A percentile compares a stretch with the other conserved stretches of the same genome.
Evolutionary conservation across 2,329 filamentous ascomycete genomes (phyloP).

Genomic region (Penicillium verrucosum): DNA sequence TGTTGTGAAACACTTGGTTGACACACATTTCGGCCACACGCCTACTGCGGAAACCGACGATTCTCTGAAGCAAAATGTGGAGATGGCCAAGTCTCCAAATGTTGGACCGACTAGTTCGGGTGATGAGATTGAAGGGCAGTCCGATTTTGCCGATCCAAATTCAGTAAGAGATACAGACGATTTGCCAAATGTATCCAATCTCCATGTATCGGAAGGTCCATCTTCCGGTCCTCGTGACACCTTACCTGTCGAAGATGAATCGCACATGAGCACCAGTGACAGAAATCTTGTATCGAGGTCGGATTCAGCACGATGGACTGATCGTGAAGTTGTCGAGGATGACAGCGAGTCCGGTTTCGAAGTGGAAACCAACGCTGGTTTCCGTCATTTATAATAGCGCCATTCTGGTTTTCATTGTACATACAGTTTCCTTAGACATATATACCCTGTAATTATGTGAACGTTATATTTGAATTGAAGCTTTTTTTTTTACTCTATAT

Average conservation of each 20-base stretch:
- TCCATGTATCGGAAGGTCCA: not conserved
- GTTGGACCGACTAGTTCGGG: slow-evolving; percentile 61
- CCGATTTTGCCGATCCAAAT: slow-evolving; percentile 16
- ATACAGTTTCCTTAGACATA: slow-evolving; percentile 8
- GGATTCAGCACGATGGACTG: slow-evolving; percentile 65
- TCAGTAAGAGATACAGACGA: not conserved
- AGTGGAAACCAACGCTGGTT: slow-evolving; percentile 19
- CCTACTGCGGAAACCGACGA: slow-evolving; percentile 64
- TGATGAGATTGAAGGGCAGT: slow-evolving; percentile 56
- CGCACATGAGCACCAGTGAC: slow-evolving; percentile 10
- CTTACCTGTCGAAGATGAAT: slow-evolving; percentile 9
- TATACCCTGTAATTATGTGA: slow-evolving; percentile 13
- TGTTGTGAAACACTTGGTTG: slow-evolving; percentile 88
- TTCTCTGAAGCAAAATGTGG: slow-evolving; percentile 62
- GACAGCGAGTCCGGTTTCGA: slow-evolving; percentile 40
- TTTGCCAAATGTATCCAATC: not conserved
- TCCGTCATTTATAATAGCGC: slow-evolving; percentile 9
- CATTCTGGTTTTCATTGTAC: slow-evolving; percentile 6
- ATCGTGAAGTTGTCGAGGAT: slow-evolving; percentile 58
- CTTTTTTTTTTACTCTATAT: not conserved
- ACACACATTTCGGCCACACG: slow-evolving; percentile 86
- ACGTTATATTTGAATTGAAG: not conserved
- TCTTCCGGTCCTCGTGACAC: not conserved
- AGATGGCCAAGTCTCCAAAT: slow-evolving; percentile 63
- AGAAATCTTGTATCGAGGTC: slow-evolving; percentile 22